Evolutionary conservation across 2,329 filamentous ascomycete genomes (phyloP).

Genomic region (Ophiostoma sp.): DNA sequence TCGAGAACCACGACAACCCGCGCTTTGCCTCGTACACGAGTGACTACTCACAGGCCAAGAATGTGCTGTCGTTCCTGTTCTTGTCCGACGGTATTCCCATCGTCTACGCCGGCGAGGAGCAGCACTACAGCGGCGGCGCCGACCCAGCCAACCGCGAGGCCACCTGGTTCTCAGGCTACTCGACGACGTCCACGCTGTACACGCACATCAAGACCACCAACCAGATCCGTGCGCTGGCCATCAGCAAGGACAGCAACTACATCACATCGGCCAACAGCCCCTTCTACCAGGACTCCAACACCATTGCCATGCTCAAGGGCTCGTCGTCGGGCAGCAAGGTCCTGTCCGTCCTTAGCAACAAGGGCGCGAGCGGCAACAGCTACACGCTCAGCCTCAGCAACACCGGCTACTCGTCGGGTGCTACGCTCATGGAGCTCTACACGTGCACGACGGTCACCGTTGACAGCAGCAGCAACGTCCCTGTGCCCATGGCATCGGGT

Average conservation of each 20-base stretch:
- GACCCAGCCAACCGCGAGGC: constrained; percentile 54
- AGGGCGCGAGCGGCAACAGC: constrained; percentile 29
- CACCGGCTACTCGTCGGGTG: constrained; percentile 29
- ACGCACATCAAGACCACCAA: constrained; percentile 38
- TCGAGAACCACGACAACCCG: constrained; percentile 56
- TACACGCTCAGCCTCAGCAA: constrained; percentile 28
- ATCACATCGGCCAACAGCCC: constrained; percentile 24
- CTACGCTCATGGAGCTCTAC: constrained; percentile 30
- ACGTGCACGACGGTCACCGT: constrained; percentile 30
- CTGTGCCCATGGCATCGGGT: constrained; percentile 41
- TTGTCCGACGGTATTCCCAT: constrained; percentile 50
- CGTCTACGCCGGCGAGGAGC: constrained; percentile 62
- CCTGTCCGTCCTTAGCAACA: constrained; percentile 33
- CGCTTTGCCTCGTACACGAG: constrained; percentile 49
- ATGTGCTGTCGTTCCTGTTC: constrained; percentile 49
- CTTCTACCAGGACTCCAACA: constrained; percentile 30
- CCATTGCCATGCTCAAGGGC: constrained; percentile 32
- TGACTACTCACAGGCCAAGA: constrained; percentile 54
- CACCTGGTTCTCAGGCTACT: constrained; percentile 51
- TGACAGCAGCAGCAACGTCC: constrained; percentile 36
- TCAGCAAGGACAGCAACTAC: constrained; percentile 28
- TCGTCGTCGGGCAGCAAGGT: constrained; percentile 25
- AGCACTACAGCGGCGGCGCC: constrained; percentile 47
- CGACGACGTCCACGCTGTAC: constrained; percentile 45
- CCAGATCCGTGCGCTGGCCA: constrained; percentile 31